Base-by-base conservation (phyloP, 1,284 basidiomycete genomes). In the Moesziomyces sp. region DNA sequence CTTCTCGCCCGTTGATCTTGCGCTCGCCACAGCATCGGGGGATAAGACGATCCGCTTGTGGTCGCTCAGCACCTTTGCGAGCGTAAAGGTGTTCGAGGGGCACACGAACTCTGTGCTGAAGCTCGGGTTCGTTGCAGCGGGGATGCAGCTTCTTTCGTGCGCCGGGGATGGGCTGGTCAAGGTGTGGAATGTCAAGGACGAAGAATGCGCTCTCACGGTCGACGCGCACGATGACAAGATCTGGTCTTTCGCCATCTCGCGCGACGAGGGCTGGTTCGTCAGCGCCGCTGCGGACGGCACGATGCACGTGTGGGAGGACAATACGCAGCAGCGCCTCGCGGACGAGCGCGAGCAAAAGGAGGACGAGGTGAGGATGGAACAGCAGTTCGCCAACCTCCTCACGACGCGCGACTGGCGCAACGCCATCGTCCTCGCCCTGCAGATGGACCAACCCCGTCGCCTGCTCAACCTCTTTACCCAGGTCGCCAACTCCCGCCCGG, bases 71-170 rank as follows among this genome's bases (percentile, higher is more conserved):
- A 74, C 72, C 26, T 80, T 76, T 54, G 50, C 70, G 10, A 73
- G 66, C 28, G 72, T 83, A 30, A 77, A 89, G 88, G 98, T 81
- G 5, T 84, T 82, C 56, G 78, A 83, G 48, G 80, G 79, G 0
- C 97, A 99, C 85, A 94, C 94, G 5, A 97, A 97, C 85, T 94
- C 93, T 5, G 94, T 99, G n/a, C 86, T 99, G 49, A 88, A 94
- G 43, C 91, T 98, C 24, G 92, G 93, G 78, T 99, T 97, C 84
- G 82, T 97, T 46, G 92, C 91, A 70, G 81, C 86, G 26, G 95
- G 94, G 9, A 88, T 90, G 87, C 94, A 98, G 85, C 86, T 99
- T 45, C 89, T 94, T 26, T 95, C 92, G 61, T 88, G 92, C 18
- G 94, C 91, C 0, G 93, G 93, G 14, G 97, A 99, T 84, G 97